Percentiles rank a stretch among this genome's conserved stretches.
Evolutionary conservation across 805 yeast species (phyloP).

Genomic region (Candida sphagnicola): DNA sequence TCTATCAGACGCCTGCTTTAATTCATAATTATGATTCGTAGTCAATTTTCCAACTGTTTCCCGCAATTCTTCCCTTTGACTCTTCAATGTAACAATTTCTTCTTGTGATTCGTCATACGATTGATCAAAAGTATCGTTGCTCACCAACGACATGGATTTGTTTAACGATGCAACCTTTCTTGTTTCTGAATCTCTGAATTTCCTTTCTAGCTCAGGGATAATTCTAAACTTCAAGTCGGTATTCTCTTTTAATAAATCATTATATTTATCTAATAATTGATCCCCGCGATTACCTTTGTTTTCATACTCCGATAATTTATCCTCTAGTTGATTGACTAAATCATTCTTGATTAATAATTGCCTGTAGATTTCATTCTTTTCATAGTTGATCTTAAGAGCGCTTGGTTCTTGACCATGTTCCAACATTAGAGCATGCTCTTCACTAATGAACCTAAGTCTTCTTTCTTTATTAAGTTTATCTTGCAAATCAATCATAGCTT

Average conservation of each 20-base stretch:
- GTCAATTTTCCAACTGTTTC: constrained; percentile 36
- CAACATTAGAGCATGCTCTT: constrained; percentile 58
- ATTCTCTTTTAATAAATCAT: constrained; percentile 37
- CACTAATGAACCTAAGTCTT: constrained; percentile 61
- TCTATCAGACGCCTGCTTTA: constrained; percentile 33
- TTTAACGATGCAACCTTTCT: background rate
- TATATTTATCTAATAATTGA: constrained; percentile 34
- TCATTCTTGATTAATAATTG: constrained; percentile 48
- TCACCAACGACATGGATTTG: constrained; percentile 1
- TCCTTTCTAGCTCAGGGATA: constrained; percentile 46
- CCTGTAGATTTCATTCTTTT: constrained; percentile 49
- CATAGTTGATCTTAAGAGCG: constrained; percentile 52
- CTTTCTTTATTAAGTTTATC: constrained; percentile 62
- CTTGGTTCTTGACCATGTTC: constrained; percentile 54
- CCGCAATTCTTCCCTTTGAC: constrained; percentile 39
- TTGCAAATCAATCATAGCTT: constrained; percentile 43
- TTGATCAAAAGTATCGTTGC: constrained; percentile 5
- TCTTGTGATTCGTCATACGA: constrained; percentile 13
- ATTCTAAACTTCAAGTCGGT: constrained; percentile 37
- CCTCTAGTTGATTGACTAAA: constrained; percentile 40
- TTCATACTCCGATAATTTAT: constrained; percentile 39
- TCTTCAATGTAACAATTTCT: constrained; percentile 20
- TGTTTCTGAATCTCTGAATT: constrained; percentile 3
- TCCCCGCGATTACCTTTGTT: constrained; percentile 12
- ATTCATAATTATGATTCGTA: constrained; percentile 31